Evolutionary conservation across 2,329 filamentous ascomycete genomes (phyloP).

Genomic region (Colletotrichum sp.): DNA sequence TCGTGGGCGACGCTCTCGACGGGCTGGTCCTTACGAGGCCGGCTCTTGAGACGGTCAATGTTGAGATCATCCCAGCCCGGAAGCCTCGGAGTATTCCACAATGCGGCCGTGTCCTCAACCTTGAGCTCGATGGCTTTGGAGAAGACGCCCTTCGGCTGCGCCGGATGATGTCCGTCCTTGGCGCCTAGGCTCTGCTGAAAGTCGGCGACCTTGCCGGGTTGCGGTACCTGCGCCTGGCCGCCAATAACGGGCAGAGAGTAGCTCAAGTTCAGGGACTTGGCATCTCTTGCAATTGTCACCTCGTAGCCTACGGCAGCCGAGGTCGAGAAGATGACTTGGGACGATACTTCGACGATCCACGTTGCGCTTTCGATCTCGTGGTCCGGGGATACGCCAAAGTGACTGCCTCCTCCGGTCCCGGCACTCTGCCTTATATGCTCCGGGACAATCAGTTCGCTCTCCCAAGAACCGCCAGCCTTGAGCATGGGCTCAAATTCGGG

Average conservation of each 20-base stretch:
- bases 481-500: slow-evolving; percentile 96
- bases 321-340: slow-evolving; percentile 92
- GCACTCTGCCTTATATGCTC: slow-evolving; percentile 75
- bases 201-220: slow-evolving; percentile 77
- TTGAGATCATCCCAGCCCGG: slow-evolving; percentile 65
- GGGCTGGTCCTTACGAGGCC: slow-evolving; percentile 32
- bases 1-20: slow-evolving; percentile 36
- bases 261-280: slow-evolving; percentile 77
- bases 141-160: slow-evolving; percentile 78
- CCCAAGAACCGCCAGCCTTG: slow-evolving; percentile 90
- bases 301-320: slow-evolving; percentile 90
- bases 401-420: slow-evolving; percentile 47
- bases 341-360: slow-evolving; percentile 91
- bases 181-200: slow-evolving; percentile 69
- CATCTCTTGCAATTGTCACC: slow-evolving; percentile 82
- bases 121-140: slow-evolving; percentile 79
- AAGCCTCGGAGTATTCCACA: slow-evolving; percentile 92
- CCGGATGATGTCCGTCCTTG: slow-evolving; percentile 63
- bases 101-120: slow-evolving; percentile 84
- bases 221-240: slow-evolving; percentile 52
- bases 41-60: slow-evolving; percentile 29
- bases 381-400: slow-evolving; percentile 47
- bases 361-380: slow-evolving; percentile 65
- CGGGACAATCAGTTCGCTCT: slow-evolving; percentile 79
- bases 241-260: slow-evolving; percentile 51